A percentile compares a stretch with the other conserved stretches of the same genome.
These are phyloP conservation scores for Penicillium sp. DNA, from an alignment of 2,329 filamentous ascomycete genomes.

Conservation along the genomic window DNA sequence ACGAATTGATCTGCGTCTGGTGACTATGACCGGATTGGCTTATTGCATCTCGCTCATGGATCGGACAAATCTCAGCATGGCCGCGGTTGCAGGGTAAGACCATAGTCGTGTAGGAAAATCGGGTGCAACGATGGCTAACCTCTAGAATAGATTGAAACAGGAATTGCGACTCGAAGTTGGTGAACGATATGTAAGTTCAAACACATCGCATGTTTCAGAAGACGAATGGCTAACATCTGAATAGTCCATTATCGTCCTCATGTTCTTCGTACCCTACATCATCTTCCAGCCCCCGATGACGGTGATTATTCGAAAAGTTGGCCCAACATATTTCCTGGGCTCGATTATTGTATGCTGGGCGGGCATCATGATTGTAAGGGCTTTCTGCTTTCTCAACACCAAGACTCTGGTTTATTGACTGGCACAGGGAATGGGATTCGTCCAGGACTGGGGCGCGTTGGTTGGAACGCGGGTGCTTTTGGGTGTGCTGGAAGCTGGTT, in stretches of 20 bases:
- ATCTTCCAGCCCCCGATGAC: slow-evolving; percentile 34
- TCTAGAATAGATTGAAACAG: slow-evolving; percentile 16
- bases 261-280: slow-evolving; percentile 35
- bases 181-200: slow-evolving; percentile 20
- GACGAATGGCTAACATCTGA: not conserved
- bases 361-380: slow-evolving; percentile 27
- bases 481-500: slow-evolving; percentile 46
- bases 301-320: slow-evolving; percentile 31
- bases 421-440: slow-evolving; percentile 30
- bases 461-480: slow-evolving; percentile 27
- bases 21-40: slow-evolving; percentile 61
- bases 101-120: no score
- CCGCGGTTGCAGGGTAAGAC: slow-evolving; percentile 64
- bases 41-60: slow-evolving; percentile 79
- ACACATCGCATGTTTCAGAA: not conserved
- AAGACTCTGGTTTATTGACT: slow-evolving; percentile 1
- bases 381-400: not conserved
- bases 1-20: slow-evolving; percentile 65
- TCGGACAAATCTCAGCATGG: slow-evolving; percentile 66
- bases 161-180: slow-evolving; percentile 16
- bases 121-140: slow-evolving; percentile 2
- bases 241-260: slow-evolving; percentile 33
- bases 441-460: slow-evolving; percentile 29
- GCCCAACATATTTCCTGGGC: slow-evolving; percentile 29
- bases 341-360: slow-evolving; percentile 32